Conservation (phyloP, 768 basidiomycete species). For the Tricholoma furcatifolium region DNA sequence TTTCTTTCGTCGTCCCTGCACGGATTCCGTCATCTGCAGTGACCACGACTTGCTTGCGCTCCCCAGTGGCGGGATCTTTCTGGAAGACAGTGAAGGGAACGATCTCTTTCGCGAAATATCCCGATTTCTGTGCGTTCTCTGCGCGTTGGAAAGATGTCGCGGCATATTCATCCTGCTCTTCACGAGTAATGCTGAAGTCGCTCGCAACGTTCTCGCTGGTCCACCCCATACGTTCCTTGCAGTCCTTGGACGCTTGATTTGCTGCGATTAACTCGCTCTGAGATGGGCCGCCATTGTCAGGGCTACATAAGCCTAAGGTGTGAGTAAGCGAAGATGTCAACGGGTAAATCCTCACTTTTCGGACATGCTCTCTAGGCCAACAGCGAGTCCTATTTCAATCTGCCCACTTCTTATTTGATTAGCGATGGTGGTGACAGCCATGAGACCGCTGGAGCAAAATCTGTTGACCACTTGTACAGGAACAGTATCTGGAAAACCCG, state of each 20-base stretch:
- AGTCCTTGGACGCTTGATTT: slow-evolving; percentile 58
- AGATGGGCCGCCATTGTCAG: slow-evolving; percentile 58
- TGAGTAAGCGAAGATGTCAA: neutral
- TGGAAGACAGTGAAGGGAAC: slow-evolving; percentile 71
- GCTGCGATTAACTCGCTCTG: slow-evolving; percentile 62
- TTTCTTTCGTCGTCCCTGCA: slow-evolving; percentile 67
- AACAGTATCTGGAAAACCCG: slow-evolving; percentile 77
- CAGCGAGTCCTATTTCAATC: slow-evolving; percentile 75
- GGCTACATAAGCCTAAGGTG: slow-evolving; percentile 36
- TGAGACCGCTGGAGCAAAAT: slow-evolving; percentile 84
- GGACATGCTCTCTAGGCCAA: slow-evolving; percentile 90
- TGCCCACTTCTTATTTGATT: slow-evolving; percentile 78
- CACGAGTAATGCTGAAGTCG: slow-evolving; percentile 69
- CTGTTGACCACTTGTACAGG: slow-evolving; percentile 76
- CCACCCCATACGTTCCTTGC: slow-evolving; percentile 82
- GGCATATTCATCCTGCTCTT: slow-evolving; percentile 75
- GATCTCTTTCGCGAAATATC: slow-evolving; percentile 68
- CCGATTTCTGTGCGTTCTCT: slow-evolving; percentile 67
- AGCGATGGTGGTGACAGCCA: slow-evolving; percentile 75
- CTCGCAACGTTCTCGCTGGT: slow-evolving; percentile 83
- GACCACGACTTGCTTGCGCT: slow-evolving; percentile 51
- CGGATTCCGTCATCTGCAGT: slow-evolving; percentile 78
- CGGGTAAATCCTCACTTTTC: slow-evolving; percentile 47
- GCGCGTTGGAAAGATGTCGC: slow-evolving; percentile 78
- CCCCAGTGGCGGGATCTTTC: slow-evolving; percentile 54